A percentile compares a stretch with the other conserved stretches of the same genome.
Evolutionary conservation across 2,329 filamentous ascomycete species (phyloP).

Genomic region (Penicillium sp.): DNA sequence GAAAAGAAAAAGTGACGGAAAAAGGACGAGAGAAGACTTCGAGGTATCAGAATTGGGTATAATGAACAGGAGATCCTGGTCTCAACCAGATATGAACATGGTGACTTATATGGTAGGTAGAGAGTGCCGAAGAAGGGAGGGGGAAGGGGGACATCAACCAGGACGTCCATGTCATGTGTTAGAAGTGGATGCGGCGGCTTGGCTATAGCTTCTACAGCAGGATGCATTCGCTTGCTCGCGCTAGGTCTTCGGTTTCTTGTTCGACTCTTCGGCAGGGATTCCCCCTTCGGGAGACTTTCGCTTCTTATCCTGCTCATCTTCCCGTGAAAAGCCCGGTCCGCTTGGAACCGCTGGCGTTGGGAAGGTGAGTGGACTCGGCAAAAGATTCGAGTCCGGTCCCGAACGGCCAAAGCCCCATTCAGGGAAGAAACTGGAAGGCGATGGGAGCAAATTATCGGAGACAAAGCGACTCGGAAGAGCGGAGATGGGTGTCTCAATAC

Average conservation of each 20-base stretch:
- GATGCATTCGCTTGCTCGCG: not conserved
- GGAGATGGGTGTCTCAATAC: slow-evolving; percentile 79
- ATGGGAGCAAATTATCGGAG: slow-evolving; percentile 81
- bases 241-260: slow-evolving; percentile 44
- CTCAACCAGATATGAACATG: slow-evolving; percentile 17
- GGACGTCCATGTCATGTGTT: slow-evolving; percentile 5
- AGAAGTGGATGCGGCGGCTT: not conserved
- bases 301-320: slow-evolving; percentile 49
- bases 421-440: slow-evolving; percentile 87
- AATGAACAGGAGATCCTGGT: slow-evolving; percentile 20
- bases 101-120: slow-evolving; percentile 7
- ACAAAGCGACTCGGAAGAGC: slow-evolving; percentile 91
- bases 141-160: slow-evolving; percentile 11
- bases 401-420: slow-evolving; percentile 77
- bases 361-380: slow-evolving; percentile 91
- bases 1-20: slow-evolving; percentile 10
- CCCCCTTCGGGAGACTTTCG: slow-evolving; percentile 47
- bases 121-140: not conserved
- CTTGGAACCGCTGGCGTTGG: slow-evolving; percentile 67
- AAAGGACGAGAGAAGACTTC: slow-evolving; percentile 1
- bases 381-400: slow-evolving; percentile 73
- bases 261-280: slow-evolving; percentile 32
- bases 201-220: slow-evolving; percentile 2
- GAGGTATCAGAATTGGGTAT: slow-evolving; percentile 27
- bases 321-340: slow-evolving; percentile 44